Percentiles rank a stretch among this genome's conserved stretches.
Evolutionary conservation across 1,284 basidiomycete genomes (phyloP).

Genomic region (Ustilago bromivora): DNA sequence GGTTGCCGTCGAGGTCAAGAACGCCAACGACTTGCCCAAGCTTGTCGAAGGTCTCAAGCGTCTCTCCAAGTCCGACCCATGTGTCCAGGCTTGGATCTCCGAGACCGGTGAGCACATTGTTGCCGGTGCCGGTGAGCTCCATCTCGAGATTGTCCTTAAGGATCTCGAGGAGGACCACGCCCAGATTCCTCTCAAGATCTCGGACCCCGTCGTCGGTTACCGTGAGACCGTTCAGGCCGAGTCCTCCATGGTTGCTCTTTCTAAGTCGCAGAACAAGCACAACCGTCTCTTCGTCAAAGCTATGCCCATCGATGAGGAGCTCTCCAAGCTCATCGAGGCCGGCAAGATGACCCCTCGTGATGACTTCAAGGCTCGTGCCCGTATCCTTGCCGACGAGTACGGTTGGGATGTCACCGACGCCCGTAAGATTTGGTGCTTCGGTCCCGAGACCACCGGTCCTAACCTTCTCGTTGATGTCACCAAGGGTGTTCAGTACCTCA

Average conservation of each 20-base stretch:
- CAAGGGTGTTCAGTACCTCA: constrained; percentile 84
- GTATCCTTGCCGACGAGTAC: constrained; percentile 93
- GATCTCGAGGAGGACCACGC: constrained; percentile 99
- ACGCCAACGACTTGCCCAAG: constrained; percentile 98
- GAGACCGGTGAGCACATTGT: constrained; percentile 99
- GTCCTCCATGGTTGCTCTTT: constrained; percentile 94
- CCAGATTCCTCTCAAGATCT: constrained; percentile 98
- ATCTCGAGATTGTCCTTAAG: constrained; percentile 99
- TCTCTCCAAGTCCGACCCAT: constrained; percentile 99
- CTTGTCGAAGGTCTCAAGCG: constrained; percentile 99
- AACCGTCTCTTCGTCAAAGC: constrained; percentile 97
- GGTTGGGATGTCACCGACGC: constrained; percentile 99
- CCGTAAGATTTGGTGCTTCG: constrained; percentile 99
- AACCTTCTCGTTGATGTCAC: constrained; percentile 98
- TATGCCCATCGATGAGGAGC: constrained; percentile 90
- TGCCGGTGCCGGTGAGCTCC: constrained; percentile 98
- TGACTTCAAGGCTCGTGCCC: constrained; percentile 96
- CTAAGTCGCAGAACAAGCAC: constrained; percentile 99
- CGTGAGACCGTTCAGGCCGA: constrained; percentile 97
- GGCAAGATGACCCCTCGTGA: constrained; percentile 91
- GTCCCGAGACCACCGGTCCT: constrained; percentile 96
- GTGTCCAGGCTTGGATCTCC: constrained; percentile 93
- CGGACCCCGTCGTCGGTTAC: constrained; percentile 98
- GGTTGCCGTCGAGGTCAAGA: constrained; percentile 99
- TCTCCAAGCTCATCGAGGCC: constrained; percentile 89